Evolutionary conservation across 2,329 filamentous ascomycete genomes (phyloP).

Genomic region (Pseudopithomyces chartarum): DNA sequence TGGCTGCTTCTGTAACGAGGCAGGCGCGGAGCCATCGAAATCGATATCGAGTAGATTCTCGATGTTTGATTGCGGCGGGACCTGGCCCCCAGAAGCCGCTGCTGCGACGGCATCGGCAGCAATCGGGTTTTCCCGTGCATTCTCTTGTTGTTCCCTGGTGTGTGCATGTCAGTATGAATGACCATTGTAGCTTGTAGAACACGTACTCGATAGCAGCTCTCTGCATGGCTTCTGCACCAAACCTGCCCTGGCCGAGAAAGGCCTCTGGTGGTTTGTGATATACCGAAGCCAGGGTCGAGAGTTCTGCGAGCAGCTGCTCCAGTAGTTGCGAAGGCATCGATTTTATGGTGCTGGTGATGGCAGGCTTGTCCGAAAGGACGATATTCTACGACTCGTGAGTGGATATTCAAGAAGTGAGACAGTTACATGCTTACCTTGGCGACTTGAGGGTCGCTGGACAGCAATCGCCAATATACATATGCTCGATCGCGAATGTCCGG

Average conservation of each 20-base stretch:
- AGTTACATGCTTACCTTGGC: constrained; percentile 68
- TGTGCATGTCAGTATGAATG: constrained; percentile 16
- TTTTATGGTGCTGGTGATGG: constrained; percentile 92
- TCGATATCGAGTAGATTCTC: constrained; percentile 97
- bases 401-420: background rate
- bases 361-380: constrained; percentile 90
- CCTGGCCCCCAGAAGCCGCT: constrained; percentile 61
- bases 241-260: constrained; percentile 95
- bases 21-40: constrained; percentile 90
- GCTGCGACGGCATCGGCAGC: constrained; percentile 79
- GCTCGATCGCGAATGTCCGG: constrained; percentile 96
- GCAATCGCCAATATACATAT: constrained; percentile 96
- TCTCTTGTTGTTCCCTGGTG: constrained; percentile 78
- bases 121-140: constrained; percentile 91
- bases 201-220: constrained; percentile 84
- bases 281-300: constrained; percentile 93
- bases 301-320: constrained; percentile 86
- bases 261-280: constrained; percentile 98
- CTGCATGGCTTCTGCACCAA: constrained; percentile 92
- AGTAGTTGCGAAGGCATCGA: constrained; percentile 82
- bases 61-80: constrained; percentile 72
- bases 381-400: constrained; percentile 63
- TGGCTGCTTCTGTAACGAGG: constrained; percentile 75
- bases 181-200: background rate
- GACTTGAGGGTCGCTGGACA: constrained; percentile 88